Base-by-base conservation (phyloP, 2,329 filamentous ascomycete genomes). In the Fusarium pininemorale region DNA sequence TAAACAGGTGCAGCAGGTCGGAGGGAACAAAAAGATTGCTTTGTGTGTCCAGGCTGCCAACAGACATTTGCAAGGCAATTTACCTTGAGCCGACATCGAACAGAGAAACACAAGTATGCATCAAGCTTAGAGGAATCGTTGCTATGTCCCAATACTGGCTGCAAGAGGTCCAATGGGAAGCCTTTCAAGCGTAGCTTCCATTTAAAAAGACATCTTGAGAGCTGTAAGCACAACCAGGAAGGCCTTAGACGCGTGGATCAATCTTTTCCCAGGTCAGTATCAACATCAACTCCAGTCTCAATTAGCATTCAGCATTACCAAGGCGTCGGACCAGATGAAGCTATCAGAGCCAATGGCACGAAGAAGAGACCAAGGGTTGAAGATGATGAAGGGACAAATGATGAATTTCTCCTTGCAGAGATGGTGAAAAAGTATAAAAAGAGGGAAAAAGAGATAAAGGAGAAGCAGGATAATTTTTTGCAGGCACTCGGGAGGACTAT, bases 381-480 rank as follows among this genome's bases (percentile, higher is more conserved):
- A 5, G 22, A n/a, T 9, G 15, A 18, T n/a, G 28, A 50, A 7
- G 7, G 2, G 28, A n/a, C 20, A 0, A 50, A 32, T 50, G 47
- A 50, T 5, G 14, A 18, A 12, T 50, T 13, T 3, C 47, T 32
- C 15, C 28, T 50, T 30, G 14, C 11, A n/a, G 14, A n/a, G 47
- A 13, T 50, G 47, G 14, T n/a, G 0, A 32, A 32, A 18, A 50
- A 18, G 47, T 9, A n/a, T 5, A 32, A 18, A 4, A 32, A n/a
- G 47, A 6, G 32, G 15, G 26, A 50, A 18, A 0, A n/a, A 0
- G 47, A 50, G 3, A 50, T n/a, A 22, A 6, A 13, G 7, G 26
- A 50, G 22, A 50, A 50, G 7, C 28, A 50, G 2, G 47, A 50
- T 3, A 1, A 0, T 1, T 50, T n/a, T 1, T 50, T n/a, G 5